These are phyloP conservation scores for Lotus japonicus DNA, from an alignment of 306 rosid genomes.

Conservation along the genomic window DNA sequence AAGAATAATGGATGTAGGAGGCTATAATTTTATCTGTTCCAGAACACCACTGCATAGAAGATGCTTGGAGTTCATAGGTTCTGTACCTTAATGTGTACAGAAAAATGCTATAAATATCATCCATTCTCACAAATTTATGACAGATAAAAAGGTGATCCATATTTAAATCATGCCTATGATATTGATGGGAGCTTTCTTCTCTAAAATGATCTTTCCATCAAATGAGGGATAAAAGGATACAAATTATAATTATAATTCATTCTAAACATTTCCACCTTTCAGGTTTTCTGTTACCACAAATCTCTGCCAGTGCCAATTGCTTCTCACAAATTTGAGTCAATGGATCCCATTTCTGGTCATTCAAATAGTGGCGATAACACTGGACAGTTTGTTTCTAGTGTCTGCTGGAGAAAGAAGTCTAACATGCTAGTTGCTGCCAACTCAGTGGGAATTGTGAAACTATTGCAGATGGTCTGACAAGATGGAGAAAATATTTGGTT, in stretches of 20 bases:
- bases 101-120: neutral
- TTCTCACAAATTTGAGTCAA: slow-evolving; percentile 46
- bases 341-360: slow-evolving; percentile 46
- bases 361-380: slow-evolving; percentile 30
- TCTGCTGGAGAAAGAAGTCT: slow-evolving; percentile 65
- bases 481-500: neutral
- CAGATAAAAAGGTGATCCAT: neutral
- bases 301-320: slow-evolving; percentile 57
- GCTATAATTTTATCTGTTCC: neutral
- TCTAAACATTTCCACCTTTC: slow-evolving; percentile 22
- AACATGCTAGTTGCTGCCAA: slow-evolving; percentile 59
- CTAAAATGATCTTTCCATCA: neutral
- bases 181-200: neutral
- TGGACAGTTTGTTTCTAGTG: slow-evolving; percentile 64
- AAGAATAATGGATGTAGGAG: neutral
- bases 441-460: slow-evolving; percentile 59
- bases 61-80: slow-evolving; percentile 12
- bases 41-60: neutral
- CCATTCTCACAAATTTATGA: neutral
- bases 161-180: neutral
- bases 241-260: slow-evolving; percentile 10
- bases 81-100: neutral
- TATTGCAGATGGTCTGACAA: slow-evolving; percentile 50
- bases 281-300: slow-evolving; percentile 64
- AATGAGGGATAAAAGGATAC: neutral